Conservation (phyloP, 768 basidiomycete genomes). For the Hypsizygus marmoreus region DNA sequence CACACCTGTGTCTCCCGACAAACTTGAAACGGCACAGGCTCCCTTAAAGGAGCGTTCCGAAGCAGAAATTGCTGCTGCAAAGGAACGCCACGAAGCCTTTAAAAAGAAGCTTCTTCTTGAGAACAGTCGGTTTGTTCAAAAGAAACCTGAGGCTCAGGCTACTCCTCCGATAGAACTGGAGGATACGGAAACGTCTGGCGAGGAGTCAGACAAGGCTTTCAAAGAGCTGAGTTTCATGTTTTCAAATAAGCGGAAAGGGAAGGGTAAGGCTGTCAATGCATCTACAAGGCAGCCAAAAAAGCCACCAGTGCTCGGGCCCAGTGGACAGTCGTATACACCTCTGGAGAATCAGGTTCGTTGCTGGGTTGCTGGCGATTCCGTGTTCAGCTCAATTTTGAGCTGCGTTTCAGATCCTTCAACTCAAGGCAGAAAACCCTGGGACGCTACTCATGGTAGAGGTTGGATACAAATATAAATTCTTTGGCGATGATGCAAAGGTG, state of each 20-base stretch:
- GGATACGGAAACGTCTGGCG: slow-evolving; percentile 33
- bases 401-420: slow-evolving; percentile 45
- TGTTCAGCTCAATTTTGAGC: background rate
- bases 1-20: slow-evolving; percentile 32
- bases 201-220: slow-evolving; percentile 49
- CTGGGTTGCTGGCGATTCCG: background rate
- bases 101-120: slow-evolving; percentile 52
- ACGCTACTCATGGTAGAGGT: slow-evolving; percentile 78
- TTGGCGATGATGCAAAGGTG: slow-evolving; percentile 82
- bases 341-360: slow-evolving; percentile 67
- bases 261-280: slow-evolving; percentile 27
- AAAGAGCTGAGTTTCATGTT: slow-evolving; percentile 50
- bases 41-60: slow-evolving; percentile 11
- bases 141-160: slow-evolving; percentile 19
- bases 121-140: slow-evolving; percentile 39
- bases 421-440: slow-evolving; percentile 67
- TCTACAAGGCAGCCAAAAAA: slow-evolving; percentile 34
- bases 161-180: slow-evolving; percentile 19
- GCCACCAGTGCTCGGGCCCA: slow-evolving; percentile 56
- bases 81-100: slow-evolving; percentile 42
- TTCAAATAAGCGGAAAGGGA: slow-evolving; percentile 38
- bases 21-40: slow-evolving; percentile 13
- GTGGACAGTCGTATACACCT: slow-evolving; percentile 73
- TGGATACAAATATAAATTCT: slow-evolving; percentile 85
- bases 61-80: slow-evolving; percentile 24